Evolutionary conservation across 495 filamentous ascomycete species (phyloP).

Genomic region (Podospora comata): DNA sequence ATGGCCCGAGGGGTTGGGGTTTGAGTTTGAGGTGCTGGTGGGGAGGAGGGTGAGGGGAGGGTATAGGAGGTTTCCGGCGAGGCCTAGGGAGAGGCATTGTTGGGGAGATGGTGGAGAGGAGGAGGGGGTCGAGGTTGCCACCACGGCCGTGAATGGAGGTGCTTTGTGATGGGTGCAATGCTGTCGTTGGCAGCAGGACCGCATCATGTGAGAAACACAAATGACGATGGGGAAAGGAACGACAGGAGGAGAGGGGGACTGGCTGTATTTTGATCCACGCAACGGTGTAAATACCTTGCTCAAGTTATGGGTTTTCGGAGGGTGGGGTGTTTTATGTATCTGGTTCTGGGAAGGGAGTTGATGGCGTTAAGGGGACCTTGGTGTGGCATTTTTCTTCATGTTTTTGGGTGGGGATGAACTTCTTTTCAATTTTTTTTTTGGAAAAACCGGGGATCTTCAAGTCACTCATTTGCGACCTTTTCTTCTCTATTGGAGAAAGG

Average conservation of each 20-base stretch:
- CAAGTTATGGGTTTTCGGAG: background rate
- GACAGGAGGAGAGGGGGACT: background rate
- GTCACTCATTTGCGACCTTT: slow-evolving; percentile 26
- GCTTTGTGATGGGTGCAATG: background rate
- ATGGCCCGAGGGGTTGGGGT: background rate
- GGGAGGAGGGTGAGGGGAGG: background rate
- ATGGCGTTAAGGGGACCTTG: background rate
- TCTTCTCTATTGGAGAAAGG: background rate
- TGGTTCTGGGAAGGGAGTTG: background rate
- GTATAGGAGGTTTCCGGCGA: background rate
- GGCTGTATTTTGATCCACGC: background rate
- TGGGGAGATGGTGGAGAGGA: background rate
- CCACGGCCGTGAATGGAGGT: background rate
- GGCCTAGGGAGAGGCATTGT: background rate
- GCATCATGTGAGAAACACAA: background rate
- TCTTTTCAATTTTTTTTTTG: background rate
- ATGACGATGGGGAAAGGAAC: background rate
- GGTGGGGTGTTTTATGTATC: background rate
- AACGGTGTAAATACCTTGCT: background rate
- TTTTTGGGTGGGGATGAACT: background rate
- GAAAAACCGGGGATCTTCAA: slow-evolving; percentile 13
- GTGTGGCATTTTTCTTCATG: background rate
- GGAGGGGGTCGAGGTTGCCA: background rate
- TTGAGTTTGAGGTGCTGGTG: background rate
- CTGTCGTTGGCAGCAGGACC: background rate